phyloP scores from a whole-genome alignment of 768 basidiomycete genomes.

The Clitopilus passeckerianus region DNA sequence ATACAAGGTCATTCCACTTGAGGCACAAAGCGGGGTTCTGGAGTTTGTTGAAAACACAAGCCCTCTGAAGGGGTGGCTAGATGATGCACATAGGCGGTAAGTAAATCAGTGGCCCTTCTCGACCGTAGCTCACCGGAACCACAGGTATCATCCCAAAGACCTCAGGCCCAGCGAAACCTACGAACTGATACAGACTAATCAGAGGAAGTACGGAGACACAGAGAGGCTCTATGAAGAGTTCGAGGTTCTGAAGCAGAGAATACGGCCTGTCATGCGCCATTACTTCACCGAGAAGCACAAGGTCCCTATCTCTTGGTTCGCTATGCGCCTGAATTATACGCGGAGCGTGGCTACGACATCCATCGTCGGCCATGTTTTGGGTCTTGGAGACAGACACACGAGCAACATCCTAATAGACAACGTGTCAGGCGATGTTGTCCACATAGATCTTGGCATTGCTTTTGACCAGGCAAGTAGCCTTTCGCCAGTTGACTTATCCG shows the following conservation, averaged over 20 bases:
- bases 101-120: conserved; percentile 10
- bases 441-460: conserved; percentile 95
- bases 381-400: conserved; percentile 88
- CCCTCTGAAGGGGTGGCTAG: conserved; percentile 61
- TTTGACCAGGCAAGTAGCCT: conserved; percentile 80
- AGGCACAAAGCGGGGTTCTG: conserved; percentile 74
- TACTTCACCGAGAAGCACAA: conserved; percentile 91
- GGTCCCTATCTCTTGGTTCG: conserved; percentile 87
- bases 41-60: conserved; percentile 86
- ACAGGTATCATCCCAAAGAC: conserved; percentile 68
- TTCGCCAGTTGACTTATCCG: background rate
- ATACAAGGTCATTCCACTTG: conserved; percentile 88
- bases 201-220: conserved; percentile 14
- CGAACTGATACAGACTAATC: conserved; percentile 22
- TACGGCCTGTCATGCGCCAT: conserved; percentile 88
- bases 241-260: conserved; percentile 32
- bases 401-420: conserved; percentile 91
- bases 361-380: conserved; percentile 90
- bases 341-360: conserved; percentile 92
- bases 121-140: background rate
- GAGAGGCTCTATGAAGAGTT: conserved; percentile 19
- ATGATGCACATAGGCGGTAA: conserved; percentile 56
- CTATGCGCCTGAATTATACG: conserved; percentile 83
- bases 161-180: conserved; percentile 18
- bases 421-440: conserved; percentile 79